Conservation (phyloP, 768 basidiomycete species). For the Grammothele lineata region DNA sequence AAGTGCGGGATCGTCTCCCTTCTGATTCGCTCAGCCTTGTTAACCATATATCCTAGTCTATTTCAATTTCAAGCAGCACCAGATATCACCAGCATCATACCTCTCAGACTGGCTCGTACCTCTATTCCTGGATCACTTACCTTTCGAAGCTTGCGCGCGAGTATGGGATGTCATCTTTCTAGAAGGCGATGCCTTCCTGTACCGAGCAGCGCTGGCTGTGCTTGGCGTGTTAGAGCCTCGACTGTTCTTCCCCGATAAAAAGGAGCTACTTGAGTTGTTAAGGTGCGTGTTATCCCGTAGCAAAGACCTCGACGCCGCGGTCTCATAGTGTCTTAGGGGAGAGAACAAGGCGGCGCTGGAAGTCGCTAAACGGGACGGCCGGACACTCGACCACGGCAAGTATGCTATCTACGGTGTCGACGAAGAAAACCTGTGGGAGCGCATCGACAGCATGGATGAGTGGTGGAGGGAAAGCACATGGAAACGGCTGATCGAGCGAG, state of each 20-base stretch:
- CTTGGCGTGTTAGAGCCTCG: constrained; percentile 81
- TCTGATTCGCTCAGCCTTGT: not conserved
- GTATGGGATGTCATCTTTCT: constrained; percentile 86
- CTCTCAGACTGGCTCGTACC: constrained; percentile 78
- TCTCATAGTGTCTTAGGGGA: constrained; percentile 44
- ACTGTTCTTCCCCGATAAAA: constrained; percentile 82
- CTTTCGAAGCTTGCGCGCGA: constrained; percentile 85
- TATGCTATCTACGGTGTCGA: constrained; percentile 86
- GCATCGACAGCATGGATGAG: constrained; percentile 77
- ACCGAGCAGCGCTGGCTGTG: constrained; percentile 78
- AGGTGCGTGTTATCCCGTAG: constrained; percentile 39
- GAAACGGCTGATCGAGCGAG: constrained; percentile 75
- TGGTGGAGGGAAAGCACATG: constrained; percentile 95
- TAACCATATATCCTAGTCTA: constrained; percentile 52
- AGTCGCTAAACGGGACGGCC: constrained; percentile 72
- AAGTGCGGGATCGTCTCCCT: constrained; percentile 43
- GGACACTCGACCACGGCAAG: constrained; percentile 59
- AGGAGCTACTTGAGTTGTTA: constrained; percentile 74
- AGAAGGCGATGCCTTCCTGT: constrained; percentile 89
- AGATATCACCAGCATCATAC: constrained; percentile 83
- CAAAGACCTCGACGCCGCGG: not conserved
- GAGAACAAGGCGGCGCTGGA: constrained; percentile 81
- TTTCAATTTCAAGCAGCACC: constrained; percentile 93
- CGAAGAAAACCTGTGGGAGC: constrained; percentile 83
- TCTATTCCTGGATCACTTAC: constrained; percentile 81